phyloP scores from a whole-genome alignment of 2,329 filamentous ascomycete species.

The Cladosporium sp. region DNA sequence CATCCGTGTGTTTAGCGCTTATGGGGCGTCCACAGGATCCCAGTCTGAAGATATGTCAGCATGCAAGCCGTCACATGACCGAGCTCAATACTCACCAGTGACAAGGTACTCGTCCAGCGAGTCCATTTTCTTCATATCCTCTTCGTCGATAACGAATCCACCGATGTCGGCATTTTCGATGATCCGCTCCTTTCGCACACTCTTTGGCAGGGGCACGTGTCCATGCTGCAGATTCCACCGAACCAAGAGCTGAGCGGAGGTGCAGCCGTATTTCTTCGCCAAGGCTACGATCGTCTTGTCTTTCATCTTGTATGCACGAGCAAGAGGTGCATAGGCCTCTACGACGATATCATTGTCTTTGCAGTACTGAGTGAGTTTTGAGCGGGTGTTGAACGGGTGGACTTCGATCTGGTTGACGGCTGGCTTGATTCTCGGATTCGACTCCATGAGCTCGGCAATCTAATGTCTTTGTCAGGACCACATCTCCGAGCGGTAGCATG shows the following conservation, averaged over 20 bases:
- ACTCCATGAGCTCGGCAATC: conserved; percentile 63
- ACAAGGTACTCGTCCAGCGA: conserved; percentile 65
- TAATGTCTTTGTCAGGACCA: conserved; percentile 25
- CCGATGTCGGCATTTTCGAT: conserved; percentile 58
- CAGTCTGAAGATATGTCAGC: conserved; percentile 21
- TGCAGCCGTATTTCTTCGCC: conserved; percentile 62
- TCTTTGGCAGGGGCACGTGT: conserved; percentile 69
- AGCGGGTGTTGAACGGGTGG: conserved; percentile 74
- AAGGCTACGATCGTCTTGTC: conserved; percentile 58
- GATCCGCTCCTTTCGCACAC: conserved; percentile 56
- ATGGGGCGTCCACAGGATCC: conserved; percentile 29
- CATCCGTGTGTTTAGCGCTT: neutral
- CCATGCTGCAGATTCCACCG: conserved; percentile 73
- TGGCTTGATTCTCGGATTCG: conserved; percentile 56
- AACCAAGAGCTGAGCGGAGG: conserved; percentile 67
- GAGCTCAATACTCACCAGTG: conserved; percentile 51
- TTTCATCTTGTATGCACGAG: conserved; percentile 61
- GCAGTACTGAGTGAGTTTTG: conserved; percentile 60
- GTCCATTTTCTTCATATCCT: conserved; percentile 59
- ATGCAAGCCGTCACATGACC: neutral
- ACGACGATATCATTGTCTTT: conserved; percentile 61
- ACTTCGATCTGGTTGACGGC: conserved; percentile 77
- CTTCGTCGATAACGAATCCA: conserved; percentile 54
- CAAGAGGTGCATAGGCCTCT: conserved; percentile 75
- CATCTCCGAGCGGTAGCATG: too few species aligned